A percentile compares a stretch with the other conserved stretches of the same genome.
phyloP scores from a whole-genome alignment of 257 asterid genomes.

The Verbascum thapsus region DNA sequence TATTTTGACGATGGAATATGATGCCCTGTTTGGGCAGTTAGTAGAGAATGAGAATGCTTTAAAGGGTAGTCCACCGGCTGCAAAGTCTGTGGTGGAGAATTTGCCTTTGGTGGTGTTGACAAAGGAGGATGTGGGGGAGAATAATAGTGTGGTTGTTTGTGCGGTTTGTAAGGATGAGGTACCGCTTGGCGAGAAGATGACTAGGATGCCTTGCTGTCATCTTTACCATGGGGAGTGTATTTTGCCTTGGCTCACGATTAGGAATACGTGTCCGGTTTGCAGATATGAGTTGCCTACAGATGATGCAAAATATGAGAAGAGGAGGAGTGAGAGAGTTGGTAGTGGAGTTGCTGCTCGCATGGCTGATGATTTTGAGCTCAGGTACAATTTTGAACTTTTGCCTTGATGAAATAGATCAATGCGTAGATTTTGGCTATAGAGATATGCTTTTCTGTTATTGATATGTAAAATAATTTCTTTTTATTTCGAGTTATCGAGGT shows the following conservation, averaged over 20 bases:
- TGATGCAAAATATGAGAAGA: conserved; percentile 71
- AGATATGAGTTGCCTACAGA: conserved; percentile 89
- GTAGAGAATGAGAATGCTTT: conserved; percentile 56
- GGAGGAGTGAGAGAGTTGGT: conserved; percentile 45
- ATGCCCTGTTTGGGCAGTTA: conserved; percentile 67
- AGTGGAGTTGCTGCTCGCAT: conserved; percentile 33
- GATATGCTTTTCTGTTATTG: conserved; percentile 13
- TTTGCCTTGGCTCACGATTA: conserved; percentile 75
- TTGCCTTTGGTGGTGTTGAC: conserved; percentile 55
- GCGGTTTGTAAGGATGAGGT: conserved; percentile 94
- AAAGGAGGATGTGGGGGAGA: conserved; percentile 46
- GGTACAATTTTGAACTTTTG: conserved; percentile 47
- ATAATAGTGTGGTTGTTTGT: conserved; percentile 44
- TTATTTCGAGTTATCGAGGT: conserved; percentile 34
- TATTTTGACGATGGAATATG: conserved; percentile 51
- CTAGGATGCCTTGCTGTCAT: conserved; percentile 78
- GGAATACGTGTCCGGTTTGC: conserved; percentile 91
- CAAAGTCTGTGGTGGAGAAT: conserved; percentile 67
- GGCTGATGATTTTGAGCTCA: conserved; percentile 48
- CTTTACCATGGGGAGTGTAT: conserved; percentile 77
- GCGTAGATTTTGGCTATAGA: conserved; percentile 30
- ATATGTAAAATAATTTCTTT: conserved; percentile 21
- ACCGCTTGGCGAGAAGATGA: conserved; percentile 54
- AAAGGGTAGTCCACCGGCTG: conserved; percentile 93
- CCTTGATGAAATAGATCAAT: conserved; percentile 42